These are phyloP conservation scores for Umbilicus rupestris DNA, from an alignment of 164 flowering plant species.

Conservation along the genomic window DNA sequence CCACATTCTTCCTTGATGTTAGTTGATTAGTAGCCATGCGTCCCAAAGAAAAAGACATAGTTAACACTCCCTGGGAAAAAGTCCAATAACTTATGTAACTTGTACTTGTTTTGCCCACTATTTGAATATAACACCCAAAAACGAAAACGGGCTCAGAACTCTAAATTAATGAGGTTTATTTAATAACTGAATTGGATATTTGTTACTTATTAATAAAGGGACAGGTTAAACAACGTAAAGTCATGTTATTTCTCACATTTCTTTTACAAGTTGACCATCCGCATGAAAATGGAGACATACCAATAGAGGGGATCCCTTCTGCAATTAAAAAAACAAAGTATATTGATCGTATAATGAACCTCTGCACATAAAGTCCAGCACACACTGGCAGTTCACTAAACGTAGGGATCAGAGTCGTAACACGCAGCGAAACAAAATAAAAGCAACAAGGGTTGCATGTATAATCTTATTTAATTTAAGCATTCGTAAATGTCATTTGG, in stretches of 20 bases:
- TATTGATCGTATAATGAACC: background rate
- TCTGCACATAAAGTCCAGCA: background rate
- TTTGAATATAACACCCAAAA: background rate
- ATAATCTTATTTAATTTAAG: background rate
- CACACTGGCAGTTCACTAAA: background rate
- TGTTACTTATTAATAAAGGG: background rate
- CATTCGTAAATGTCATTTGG: background rate
- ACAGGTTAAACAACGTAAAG: background rate
- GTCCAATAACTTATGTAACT: background rate
- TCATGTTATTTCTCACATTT: slow-evolving; percentile 46
- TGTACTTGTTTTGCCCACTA: background rate
- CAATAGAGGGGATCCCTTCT: slow-evolving; percentile 94
- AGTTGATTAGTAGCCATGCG: background rate
- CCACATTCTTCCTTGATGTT: background rate
- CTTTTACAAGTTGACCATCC: slow-evolving; percentile 87
- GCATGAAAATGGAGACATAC: slow-evolving; percentile 92
- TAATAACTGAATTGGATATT: background rate
- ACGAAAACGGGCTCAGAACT: background rate
- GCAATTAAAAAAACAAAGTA: slow-evolving; percentile 20
- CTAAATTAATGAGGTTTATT: background rate
- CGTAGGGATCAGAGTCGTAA: background rate
- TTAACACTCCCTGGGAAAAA: background rate
- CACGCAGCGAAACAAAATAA: background rate
- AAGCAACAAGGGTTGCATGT: background rate
- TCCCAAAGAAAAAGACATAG: background rate